Evolutionary conservation across 1,139 yeast genomes (phyloP).

Genomic region (Pichia sorboxylosa): DNA sequence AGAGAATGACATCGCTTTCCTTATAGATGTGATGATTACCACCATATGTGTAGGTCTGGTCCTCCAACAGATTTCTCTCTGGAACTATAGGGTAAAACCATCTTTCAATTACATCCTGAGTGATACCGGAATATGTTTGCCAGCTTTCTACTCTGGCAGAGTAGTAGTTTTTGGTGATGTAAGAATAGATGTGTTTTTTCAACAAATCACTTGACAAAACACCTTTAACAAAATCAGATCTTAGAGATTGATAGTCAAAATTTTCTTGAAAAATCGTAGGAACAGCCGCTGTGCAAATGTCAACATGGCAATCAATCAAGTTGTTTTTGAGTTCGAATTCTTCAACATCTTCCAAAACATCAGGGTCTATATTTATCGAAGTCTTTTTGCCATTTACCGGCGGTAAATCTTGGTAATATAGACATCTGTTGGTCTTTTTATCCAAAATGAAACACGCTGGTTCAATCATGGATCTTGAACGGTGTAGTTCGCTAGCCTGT

Average conservation of each 20-base stretch:
- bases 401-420: slow-evolving; percentile 71
- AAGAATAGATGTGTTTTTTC: slow-evolving; percentile 84
- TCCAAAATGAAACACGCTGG: slow-evolving; percentile 82
- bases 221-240: slow-evolving; percentile 84
- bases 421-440: slow-evolving; percentile 58
- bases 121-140: slow-evolving; percentile 83
- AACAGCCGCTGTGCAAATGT: slow-evolving; percentile 87
- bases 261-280: slow-evolving; percentile 94
- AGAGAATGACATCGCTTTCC: slow-evolving; percentile 70
- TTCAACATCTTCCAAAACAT: slow-evolving; percentile 65
- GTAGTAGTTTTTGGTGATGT: slow-evolving; percentile 62
- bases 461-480: slow-evolving; percentile 66
- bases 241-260: slow-evolving; percentile 79
- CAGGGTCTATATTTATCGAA: slow-evolving; percentile 67
- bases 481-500: slow-evolving; percentile 75
- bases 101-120: slow-evolving; percentile 83
- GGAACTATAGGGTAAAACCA: slow-evolving; percentile 91
- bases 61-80: slow-evolving; percentile 63
- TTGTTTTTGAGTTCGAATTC: slow-evolving; percentile 79
- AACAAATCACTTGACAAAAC: slow-evolving; percentile 82
- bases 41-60: slow-evolving; percentile 67
- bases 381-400: slow-evolving; percentile 38
- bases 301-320: slow-evolving; percentile 90
- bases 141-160: slow-evolving; percentile 92
- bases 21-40: slow-evolving; percentile 81